phyloP scores from a whole-genome alignment of 371 early-diverging fungal genomes.

The Rhizopus delemar region DNA sequence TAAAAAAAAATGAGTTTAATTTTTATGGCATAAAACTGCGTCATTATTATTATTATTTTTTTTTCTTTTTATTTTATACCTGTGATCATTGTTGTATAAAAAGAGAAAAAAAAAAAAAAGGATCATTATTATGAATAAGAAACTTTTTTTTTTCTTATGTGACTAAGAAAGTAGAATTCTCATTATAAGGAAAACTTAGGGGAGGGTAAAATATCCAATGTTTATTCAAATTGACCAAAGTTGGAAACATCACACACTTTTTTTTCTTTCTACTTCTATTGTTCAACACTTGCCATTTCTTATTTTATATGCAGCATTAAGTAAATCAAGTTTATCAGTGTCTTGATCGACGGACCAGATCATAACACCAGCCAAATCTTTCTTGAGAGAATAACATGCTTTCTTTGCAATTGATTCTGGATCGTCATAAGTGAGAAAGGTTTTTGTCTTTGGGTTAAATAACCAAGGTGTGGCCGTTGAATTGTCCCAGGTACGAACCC shows the following conservation, averaged over 20 bases:
- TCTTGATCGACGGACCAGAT: slow-evolving; percentile 46
- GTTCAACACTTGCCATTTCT: too few species aligned
- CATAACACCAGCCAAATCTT: slow-evolving; percentile 55
- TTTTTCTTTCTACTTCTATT: too few species aligned
- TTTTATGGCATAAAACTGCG: slow-evolving; percentile 12
- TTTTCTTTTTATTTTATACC: too few species aligned
- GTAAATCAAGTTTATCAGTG: slow-evolving; percentile 25
- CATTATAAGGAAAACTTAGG: too few species aligned
- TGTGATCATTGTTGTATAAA: too few species aligned
- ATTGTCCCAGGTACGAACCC: slow-evolving; percentile 58
- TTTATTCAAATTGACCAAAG: too few species aligned
- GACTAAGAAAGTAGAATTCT: too few species aligned
- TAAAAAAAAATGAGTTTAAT: slow-evolving; percentile 3
- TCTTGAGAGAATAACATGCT: slow-evolving; percentile 41
- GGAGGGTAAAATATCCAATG: too few species aligned
- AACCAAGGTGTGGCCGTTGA: slow-evolving; percentile 59
- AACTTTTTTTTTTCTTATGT: too few species aligned
- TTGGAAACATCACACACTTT: too few species aligned
- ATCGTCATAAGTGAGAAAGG: slow-evolving; percentile 65
- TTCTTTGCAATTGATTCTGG: slow-evolving; percentile 52
- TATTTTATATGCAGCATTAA: slow-evolving; percentile 20
- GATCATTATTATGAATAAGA: too few species aligned
- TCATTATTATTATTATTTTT: slow-evolving; percentile 5
- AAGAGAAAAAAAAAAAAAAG: too few species aligned
- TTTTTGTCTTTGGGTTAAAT: slow-evolving; percentile 53